Evolutionary conservation across 805 yeast species (phyloP), one percentile per base, ranked within the genome.

Genomic region (Naumovozyma baii): DNA sequence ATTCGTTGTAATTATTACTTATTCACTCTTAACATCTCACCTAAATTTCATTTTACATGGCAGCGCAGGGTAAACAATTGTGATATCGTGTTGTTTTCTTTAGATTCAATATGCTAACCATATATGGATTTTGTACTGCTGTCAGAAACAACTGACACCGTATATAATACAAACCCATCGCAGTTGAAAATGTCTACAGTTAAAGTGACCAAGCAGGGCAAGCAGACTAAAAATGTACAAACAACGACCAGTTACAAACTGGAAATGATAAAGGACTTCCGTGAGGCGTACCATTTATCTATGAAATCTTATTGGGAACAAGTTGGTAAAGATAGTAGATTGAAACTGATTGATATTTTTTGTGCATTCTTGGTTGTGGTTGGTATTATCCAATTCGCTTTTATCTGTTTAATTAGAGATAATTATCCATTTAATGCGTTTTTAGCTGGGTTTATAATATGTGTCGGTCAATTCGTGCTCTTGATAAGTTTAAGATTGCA

Each of bases 351-450:
- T 48, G 97, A 92, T 59, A 50, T 71, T 12, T 92, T 88, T 55
- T 70, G 90, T 54, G 74, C 61, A 18, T 87, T 83, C 49, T 63
- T 90, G 42, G 88, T 90, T 14, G 62, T 68, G 0, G 67, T 85
- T 43, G 98, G 95, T 1, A 64, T 73, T 1, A 61, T 83, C 20
- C 97, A 92, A 63, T 86, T 87, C 56, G 64, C 69, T 3, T 90
- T 87, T 61, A 83, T 83, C 48, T 50, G 80, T 32, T 44, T 86
- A 12, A 76, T 87, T 34, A 95, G 96, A 37, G 64, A 61, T 29
- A 85, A 76, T 52, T 92, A 82, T 73, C 99, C 99, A 14, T 92
- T 92, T 73, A 92, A 92, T 64, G 97, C 96, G 18, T 92, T 92
- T 58, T 70, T 92, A 43, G 90, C 95, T 16, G 97, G 97, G 1